These are phyloP conservation scores for Ceratobasidium papillatum DNA, from an alignment of 1,284 basidiomycete genomes.

Conservation along the genomic window DNA sequence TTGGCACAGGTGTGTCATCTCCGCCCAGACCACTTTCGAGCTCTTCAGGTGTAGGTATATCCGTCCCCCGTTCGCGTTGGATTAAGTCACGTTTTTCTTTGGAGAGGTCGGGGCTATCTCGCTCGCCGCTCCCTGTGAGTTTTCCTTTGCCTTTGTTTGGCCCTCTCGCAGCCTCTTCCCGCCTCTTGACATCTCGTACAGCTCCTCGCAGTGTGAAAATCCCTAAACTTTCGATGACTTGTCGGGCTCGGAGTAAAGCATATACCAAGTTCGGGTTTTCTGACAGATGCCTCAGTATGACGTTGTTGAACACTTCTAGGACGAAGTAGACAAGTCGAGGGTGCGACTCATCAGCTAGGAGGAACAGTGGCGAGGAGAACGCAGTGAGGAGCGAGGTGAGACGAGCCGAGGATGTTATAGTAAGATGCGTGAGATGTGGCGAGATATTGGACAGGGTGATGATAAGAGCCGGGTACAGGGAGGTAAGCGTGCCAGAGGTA, in stretches of 20 bases:
- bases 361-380: slow-evolving; percentile 87
- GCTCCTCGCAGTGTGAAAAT: slow-evolving; percentile 87
- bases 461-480: slow-evolving; percentile 90
- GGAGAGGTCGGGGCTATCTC: slow-evolving; percentile 20
- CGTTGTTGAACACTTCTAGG: slow-evolving; percentile 89
- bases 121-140: slow-evolving; percentile 5
- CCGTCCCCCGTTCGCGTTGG: slow-evolving; percentile 29
- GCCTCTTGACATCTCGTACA: slow-evolving; percentile 73
- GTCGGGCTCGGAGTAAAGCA: slow-evolving; percentile 82
- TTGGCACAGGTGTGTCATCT: slow-evolving; percentile 42
- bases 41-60: slow-evolving; percentile 29
- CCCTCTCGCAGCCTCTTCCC: slow-evolving; percentile 62
- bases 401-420: slow-evolving; percentile 81
- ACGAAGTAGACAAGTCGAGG: slow-evolving; percentile 91
- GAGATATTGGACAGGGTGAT: slow-evolving; percentile 89
- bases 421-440: slow-evolving; percentile 84
- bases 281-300: slow-evolving; percentile 73
- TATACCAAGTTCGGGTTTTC: slow-evolving; percentile 91
- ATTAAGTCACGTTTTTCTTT: slow-evolving; percentile 37
- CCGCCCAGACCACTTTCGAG: slow-evolving; percentile 32
- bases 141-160: slow-evolving; percentile 27
- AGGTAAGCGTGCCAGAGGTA: slow-evolving; percentile 80
- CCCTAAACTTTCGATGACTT: slow-evolving; percentile 85
- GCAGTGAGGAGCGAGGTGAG: slow-evolving; percentile 88
- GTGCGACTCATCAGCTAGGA: slow-evolving; percentile 93